A percentile compares a stretch with the other conserved stretches of the same genome.
These are phyloP conservation scores for Fraxinus latifolia DNA, from an alignment of 305 asterid species.

Conservation along the genomic window DNA sequence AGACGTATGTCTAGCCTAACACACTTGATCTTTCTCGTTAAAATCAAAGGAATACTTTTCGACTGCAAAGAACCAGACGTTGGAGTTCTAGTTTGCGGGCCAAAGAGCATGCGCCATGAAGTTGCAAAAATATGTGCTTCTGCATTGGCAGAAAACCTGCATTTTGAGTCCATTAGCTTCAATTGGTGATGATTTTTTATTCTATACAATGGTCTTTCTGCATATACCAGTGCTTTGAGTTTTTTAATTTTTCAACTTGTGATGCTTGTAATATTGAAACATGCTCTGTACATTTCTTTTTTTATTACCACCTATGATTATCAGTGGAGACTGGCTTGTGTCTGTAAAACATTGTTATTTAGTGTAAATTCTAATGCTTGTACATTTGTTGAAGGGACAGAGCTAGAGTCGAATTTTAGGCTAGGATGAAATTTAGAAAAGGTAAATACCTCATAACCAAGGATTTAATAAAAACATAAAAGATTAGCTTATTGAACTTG, in stretches of 20 bases:
- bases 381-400: background rate
- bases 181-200: constrained; percentile 29
- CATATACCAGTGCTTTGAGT: background rate
- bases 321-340: background rate
- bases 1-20: background rate
- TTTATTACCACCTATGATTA: background rate
- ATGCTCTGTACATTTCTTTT: background rate
- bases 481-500: background rate
- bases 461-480: constrained; percentile 9
- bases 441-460: background rate
- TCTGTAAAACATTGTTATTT: background rate
- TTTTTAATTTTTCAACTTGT: background rate
- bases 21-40: background rate
- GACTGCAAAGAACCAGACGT: constrained; percentile 37
- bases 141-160: constrained; percentile 28
- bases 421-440: background rate
- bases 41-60: constrained; percentile 39
- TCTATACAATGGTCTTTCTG: background rate
- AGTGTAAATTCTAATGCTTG: background rate
- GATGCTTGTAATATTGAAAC: background rate
- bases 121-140: constrained; percentile 39
- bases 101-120: constrained; percentile 33
- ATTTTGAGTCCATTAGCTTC: constrained; percentile 38
- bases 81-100: constrained; percentile 38
- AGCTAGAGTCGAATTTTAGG: background rate